Conservation (phyloP, 257 asterid species). For the Solanum pennellii region DNA sequence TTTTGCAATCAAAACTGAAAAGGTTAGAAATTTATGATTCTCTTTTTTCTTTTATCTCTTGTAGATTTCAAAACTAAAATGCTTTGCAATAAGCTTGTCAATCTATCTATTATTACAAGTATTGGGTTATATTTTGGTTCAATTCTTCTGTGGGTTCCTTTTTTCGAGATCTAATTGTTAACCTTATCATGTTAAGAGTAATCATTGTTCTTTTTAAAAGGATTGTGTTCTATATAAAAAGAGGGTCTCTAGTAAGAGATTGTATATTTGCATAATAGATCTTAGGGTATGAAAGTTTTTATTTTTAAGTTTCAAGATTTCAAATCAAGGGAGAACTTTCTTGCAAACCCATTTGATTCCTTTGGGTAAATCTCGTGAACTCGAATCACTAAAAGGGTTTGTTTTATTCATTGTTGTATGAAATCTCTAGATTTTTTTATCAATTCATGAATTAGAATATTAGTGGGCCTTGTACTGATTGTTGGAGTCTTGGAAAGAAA, state of each 20-base stretch:
- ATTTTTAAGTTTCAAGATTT: neutral
- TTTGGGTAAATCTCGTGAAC: neutral
- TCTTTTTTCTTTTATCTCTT: neutral
- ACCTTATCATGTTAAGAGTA: neutral
- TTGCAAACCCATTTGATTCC: neutral
- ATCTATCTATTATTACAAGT: no score
- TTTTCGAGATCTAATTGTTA: neutral
- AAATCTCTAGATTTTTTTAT: no score
- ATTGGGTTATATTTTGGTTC: neutral
- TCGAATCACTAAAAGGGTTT: neutral
- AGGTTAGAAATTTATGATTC: neutral
- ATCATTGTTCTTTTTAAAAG: neutral
- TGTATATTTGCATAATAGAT: no score
- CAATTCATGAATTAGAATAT: no score
- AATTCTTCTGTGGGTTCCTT: neutral
- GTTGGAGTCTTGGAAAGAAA: neutral
- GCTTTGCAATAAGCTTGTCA: neutral
- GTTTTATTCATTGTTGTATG: neutral
- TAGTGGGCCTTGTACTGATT: neutral
- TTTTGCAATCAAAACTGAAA: neutral
- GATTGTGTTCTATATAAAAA: neutral
- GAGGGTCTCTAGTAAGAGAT: neutral
- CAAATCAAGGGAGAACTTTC: neutral
- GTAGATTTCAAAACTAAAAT: neutral
- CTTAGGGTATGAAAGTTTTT: neutral